Base-by-base conservation (phyloP, 306 rosid genomes). In the Glycine tomentella region DNA sequence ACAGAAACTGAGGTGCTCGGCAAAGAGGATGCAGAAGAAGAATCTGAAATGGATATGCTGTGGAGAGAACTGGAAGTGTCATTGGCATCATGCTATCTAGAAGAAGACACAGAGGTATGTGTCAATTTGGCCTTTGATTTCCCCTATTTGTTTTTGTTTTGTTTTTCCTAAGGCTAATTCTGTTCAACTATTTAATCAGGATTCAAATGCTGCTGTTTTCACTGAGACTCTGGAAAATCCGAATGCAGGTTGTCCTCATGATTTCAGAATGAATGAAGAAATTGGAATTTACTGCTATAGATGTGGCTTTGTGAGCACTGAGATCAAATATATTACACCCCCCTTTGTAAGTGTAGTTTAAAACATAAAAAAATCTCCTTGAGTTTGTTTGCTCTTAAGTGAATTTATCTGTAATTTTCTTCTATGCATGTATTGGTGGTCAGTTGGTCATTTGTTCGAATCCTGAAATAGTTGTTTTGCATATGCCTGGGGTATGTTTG, bases 31-130 rank as follows among this genome's bases (percentile, higher is more conserved):
- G 90, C 74, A 8, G 91, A 75, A 77, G 94, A 93, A 81, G 65
- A 40, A 71, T 85, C 94, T 31, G 98, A 89, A 79, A 81, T 78
- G 31, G 95, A 93, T 6, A 87, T 83, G 89, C 48, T 93, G 84
- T 95, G 99, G 98, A 90, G 87, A 84, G 99, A 95, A 85, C 82
- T 90, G 89, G 99, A 95, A 65, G 82, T 95, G 76, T 85, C 91
- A 42, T 68, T 91, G 80, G 95, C 99, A 69, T 95, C 99, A 9
- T 20, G 63, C 72, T 88, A 90, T 84, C 84, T 94, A 79, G 97
- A 93, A 45, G 94, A 85, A 9, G 9, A 42, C 8, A 57, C 80
- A 11, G 90, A 87, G 95, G 98, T 94, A 57, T 55, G 67, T 59
- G 55, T 44, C 5, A 75, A 34, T 45, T 81, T 61, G 34, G 9